Evolutionary conservation across 345 rosid species (phyloP).

Genomic region (Lumnitzera racemosa): DNA sequence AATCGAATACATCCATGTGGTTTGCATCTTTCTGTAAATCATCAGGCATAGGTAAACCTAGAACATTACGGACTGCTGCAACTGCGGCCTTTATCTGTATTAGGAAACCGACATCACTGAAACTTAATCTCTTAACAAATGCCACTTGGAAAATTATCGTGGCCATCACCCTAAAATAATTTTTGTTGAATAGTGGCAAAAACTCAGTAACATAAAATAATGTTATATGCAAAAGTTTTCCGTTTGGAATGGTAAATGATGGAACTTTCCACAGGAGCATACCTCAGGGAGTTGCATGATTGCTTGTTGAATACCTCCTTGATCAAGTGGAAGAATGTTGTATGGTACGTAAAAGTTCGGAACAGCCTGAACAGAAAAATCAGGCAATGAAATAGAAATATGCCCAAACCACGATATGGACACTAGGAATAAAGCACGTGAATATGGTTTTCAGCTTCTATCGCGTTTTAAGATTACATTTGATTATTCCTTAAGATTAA

Average conservation of each 20-base stretch:
- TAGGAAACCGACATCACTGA: slow-evolving; percentile 16
- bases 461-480: too few relatives aligned
- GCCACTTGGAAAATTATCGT: not conserved
- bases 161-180: not conserved
- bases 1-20: slow-evolving; percentile 64
- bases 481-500: not conserved
- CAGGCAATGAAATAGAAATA: slow-evolving; percentile 2
- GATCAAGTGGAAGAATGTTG: slow-evolving; percentile 87
- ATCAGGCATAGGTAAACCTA: slow-evolving; percentile 48
- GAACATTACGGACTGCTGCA: slow-evolving; percentile 52
- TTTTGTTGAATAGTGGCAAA: too few relatives aligned
- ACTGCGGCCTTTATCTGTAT: slow-evolving; percentile 80
- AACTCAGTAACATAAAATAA: too few relatives aligned
- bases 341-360: slow-evolving; percentile 67
- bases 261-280: slow-evolving; percentile 15
- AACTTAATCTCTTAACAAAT: not conserved
- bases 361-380: slow-evolving; percentile 44
- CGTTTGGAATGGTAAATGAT: too few relatives aligned
- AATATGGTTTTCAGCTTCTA: too few relatives aligned
- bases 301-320: slow-evolving; percentile 76
- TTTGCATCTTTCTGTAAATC: slow-evolving; percentile 40
- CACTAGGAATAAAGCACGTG: not conserved
- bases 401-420: not conserved
- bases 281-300: slow-evolving; percentile 88
- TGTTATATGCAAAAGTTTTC: too few relatives aligned